Evolutionary conservation across 2,329 filamentous ascomycete genomes (phyloP), one percentile per base, ranked within the genome.

Genomic region (Alternaria ventricosa): DNA sequence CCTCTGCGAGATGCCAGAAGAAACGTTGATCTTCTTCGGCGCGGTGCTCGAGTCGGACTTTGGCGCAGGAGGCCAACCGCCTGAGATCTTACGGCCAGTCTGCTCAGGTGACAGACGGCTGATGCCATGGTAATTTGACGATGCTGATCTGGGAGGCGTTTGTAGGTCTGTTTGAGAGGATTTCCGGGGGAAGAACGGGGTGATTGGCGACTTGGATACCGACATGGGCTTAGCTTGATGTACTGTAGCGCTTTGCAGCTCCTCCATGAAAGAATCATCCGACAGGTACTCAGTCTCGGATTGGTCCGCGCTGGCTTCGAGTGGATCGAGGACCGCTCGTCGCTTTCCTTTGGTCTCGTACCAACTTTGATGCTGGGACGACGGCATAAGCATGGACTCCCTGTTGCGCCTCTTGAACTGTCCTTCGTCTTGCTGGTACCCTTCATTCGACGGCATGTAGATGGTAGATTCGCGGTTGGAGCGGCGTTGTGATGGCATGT

Each of bases 1-100:
- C 45, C 96, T 90, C 78, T 95, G 93, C 4, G 95, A 96, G 64
- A 99, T 97, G 70, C 93, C 94, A 9, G 92, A 94, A 8, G 93
- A 94, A 23, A 98, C 87, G 73, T 92, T 96, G 68, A 90, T 86
- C 78, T 94, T 96, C 77, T 92, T 93, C 4, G 87, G 84, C 13
- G 68, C 65, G n/a, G 36, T 41, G 18, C 71, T 70, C 4, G 71
- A 70, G 22, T 79, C 77, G 4, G 68, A 63, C 57, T 63, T 73
- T 11, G 72, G 55, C 33, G 71, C 72, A 22, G 72, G 66, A 30
- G 69, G 69, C 76, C 75, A 79, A 28, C 74, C 73, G 33, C 76
- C 76, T 18, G 78, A 79, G 6, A 73, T 63, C 59, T 75, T 76
- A 43, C 77, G 73, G 11, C 55, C 55, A 22, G 67, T 43, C 30